Evolutionary conservation across 768 basidiomycete genomes (phyloP).

Genomic region (Epithele typhae): DNA sequence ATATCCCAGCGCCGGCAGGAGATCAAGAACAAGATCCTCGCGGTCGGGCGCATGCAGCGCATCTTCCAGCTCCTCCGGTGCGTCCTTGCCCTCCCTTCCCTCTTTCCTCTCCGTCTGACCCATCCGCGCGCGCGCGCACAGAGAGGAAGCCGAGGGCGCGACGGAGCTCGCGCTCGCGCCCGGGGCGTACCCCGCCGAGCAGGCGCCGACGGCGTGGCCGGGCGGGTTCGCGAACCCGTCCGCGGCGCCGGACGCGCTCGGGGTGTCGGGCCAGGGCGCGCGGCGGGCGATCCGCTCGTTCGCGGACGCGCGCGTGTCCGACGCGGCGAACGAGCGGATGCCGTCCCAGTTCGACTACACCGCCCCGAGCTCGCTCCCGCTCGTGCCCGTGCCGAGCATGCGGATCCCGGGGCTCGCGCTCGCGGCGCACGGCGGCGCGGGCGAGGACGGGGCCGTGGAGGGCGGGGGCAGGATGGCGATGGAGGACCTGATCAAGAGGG

Average conservation of each 20-base stretch:
- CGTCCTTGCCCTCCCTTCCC: constrained; percentile 22
- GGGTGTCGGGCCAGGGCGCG: constrained; percentile 57
- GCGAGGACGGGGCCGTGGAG: constrained; percentile 37
- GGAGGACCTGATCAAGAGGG: constrained; percentile 62
- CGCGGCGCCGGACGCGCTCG: constrained; percentile 45
- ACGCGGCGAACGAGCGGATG: constrained; percentile 71
- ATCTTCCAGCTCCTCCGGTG: constrained; percentile 88
- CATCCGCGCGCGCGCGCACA: constrained; percentile 21
- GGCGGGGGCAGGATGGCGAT: constrained; percentile 37
- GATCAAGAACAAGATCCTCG: constrained; percentile 93
- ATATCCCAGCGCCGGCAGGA: constrained; percentile 55
- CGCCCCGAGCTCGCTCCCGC: constrained; percentile 27
- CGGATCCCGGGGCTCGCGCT: constrained; percentile 30
- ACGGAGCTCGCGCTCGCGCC: constrained; percentile 49
- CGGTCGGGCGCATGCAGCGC: constrained; percentile 86
- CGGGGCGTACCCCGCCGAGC: constrained; percentile 14
- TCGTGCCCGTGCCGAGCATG: constrained; percentile 64
- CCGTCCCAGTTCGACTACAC: constrained; percentile 45
- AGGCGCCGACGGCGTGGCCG: constrained; percentile 24
- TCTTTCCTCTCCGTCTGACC: too few species aligned
- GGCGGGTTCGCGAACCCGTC: constrained; percentile 22
- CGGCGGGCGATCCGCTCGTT: constrained; percentile 63
- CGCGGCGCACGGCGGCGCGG: constrained; percentile 18
- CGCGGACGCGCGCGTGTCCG: constrained; percentile 76
- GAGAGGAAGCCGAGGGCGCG: constrained; percentile 77